Conservation (phyloP, 495 filamentous ascomycete genomes). For the Cryomyces minteri region DNA sequence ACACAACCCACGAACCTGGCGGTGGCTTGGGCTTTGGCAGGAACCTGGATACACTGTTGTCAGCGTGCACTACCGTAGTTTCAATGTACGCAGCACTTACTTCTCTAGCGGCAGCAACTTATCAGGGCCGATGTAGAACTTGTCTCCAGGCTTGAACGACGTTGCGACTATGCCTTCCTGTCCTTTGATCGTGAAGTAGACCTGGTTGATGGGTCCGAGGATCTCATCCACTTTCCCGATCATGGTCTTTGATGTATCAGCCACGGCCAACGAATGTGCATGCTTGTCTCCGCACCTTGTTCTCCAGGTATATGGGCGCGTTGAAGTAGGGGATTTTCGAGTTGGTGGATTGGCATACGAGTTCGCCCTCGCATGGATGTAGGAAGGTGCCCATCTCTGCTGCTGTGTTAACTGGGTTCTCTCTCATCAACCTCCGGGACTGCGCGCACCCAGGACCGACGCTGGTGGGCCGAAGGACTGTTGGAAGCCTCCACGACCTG, state of each 20-base stretch:
- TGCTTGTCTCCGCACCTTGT: constrained; percentile 43
- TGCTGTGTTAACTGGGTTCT: constrained; percentile 2
- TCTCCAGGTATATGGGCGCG: constrained; percentile 94
- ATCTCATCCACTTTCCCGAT: constrained; percentile 93
- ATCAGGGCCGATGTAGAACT: constrained; percentile 87
- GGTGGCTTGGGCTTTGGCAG: constrained; percentile 84
- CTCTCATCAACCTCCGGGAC: constrained; percentile 11
- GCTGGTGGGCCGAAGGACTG: constrained; percentile 47
- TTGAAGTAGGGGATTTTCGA: constrained; percentile 98
- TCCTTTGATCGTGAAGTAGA: constrained; percentile 96
- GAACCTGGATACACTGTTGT: constrained; percentile 34
- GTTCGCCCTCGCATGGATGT: constrained; percentile 89
- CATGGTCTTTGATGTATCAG: constrained; percentile 43
- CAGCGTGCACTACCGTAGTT: neutral
- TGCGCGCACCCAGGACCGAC: constrained; percentile 37
- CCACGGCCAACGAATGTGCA: neutral
- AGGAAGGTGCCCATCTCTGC: constrained; percentile 83
- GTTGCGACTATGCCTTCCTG: constrained; percentile 85
- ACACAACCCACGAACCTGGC: constrained; percentile 27
- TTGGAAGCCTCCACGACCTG: constrained; percentile 45
- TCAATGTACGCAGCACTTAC: constrained; percentile 18
- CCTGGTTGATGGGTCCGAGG: constrained; percentile 84
- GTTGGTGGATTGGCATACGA: constrained; percentile 86
- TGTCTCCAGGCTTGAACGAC: constrained; percentile 90
- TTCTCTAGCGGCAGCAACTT: constrained; percentile 88